phyloP scores from a whole-genome alignment of 768 basidiomycete species.

The Mycena alexandri region DNA sequence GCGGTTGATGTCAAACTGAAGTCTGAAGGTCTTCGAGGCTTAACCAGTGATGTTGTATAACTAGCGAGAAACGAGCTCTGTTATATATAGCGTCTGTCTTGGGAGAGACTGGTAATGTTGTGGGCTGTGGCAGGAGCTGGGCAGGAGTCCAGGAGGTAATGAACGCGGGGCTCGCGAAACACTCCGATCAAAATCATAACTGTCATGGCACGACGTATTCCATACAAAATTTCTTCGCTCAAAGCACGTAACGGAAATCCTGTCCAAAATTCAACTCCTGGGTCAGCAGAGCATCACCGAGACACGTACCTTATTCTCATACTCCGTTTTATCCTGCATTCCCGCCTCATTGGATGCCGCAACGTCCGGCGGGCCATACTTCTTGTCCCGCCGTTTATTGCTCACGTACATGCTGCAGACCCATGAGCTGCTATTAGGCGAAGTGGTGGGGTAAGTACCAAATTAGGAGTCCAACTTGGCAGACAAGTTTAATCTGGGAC shows the following conservation, averaged over 20 bases:
- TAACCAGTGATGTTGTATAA: too few species aligned
- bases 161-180: too few species aligned
- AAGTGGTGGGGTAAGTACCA: constrained; percentile 26
- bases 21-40: too few species aligned
- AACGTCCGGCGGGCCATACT: constrained; percentile 35
- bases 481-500: constrained; percentile 36
- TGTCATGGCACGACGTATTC: too few species aligned
- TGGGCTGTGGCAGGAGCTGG: too few species aligned
- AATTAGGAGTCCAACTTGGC: constrained; percentile 31
- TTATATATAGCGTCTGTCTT: too few species aligned
- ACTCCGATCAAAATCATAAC: too few species aligned
- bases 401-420: constrained; percentile 33
- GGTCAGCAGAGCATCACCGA: neutral
- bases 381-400: constrained; percentile 33
- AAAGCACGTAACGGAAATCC: constrained; percentile 37
- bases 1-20: too few species aligned
- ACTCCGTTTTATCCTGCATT: constrained; percentile 42
- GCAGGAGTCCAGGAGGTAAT: too few species aligned
- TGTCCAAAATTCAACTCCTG: neutral
- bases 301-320: constrained; percentile 36
- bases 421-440: too few species aligned
- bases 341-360: constrained; percentile 38
- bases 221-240: neutral
- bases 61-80: too few species aligned
- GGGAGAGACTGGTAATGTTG: too few species aligned